These are phyloP conservation scores for Maudiozyma saulgeensis DNA, from an alignment of 805 yeast species.

Conservation along the genomic window DNA sequence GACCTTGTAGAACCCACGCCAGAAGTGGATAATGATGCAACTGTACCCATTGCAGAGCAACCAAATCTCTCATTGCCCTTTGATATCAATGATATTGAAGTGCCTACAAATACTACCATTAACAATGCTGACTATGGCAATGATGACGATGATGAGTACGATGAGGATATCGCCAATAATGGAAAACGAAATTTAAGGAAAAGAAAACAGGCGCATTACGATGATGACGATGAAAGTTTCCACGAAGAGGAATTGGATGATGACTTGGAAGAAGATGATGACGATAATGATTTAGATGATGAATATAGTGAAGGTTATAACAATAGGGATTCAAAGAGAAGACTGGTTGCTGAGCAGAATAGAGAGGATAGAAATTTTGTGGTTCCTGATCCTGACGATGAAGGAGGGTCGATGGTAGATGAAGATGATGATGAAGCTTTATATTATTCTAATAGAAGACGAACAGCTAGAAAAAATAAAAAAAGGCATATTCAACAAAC, in stretches of 20 bases:
- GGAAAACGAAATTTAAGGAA: background rate
- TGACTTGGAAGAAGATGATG: conserved; percentile 16
- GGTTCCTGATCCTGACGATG: conserved; percentile 26
- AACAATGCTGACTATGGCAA: background rate
- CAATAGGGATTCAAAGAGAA: conserved; percentile 5
- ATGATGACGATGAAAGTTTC: conserved; percentile 28
- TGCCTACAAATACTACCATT: background rate
- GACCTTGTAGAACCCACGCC: background rate
- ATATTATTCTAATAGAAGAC: background rate
- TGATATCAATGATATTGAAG: background rate
- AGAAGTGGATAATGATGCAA: conserved; percentile 1
- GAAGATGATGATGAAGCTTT: conserved; percentile 18
- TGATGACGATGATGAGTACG: conserved; percentile 17
- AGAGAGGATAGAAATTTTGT: conserved; percentile 17
- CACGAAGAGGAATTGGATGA: conserved; percentile 26
- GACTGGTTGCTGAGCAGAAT: conserved; percentile 10
- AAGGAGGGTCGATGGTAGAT: conserved; percentile 23
- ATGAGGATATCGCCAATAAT: background rate
- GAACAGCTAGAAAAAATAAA: conserved; percentile 7
- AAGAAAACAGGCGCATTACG: conserved; percentile 5
- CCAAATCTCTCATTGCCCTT: background rate
- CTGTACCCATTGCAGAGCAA: background rate
- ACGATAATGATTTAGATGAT: conserved; percentile 16
- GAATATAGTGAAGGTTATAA: conserved; percentile 8
- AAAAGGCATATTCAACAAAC: conserved; percentile 12